Base-by-base conservation (phyloP, 1,284 basidiomycete species). In the Leccinum colubrinum region DNA sequence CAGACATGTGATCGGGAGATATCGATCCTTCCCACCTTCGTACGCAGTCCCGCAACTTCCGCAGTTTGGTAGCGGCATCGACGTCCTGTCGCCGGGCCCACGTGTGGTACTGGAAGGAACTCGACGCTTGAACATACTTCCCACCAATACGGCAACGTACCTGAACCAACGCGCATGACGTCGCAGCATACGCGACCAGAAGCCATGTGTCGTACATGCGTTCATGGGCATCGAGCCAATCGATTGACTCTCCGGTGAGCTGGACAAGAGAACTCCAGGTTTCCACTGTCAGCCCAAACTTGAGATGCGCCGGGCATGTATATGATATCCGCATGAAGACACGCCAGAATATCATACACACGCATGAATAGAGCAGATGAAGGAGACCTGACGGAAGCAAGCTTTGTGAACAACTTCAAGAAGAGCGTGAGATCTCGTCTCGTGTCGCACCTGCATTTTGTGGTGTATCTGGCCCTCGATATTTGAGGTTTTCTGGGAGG, bases 301-400 rank as follows among this genome's bases (percentile, higher is more conserved):
- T 93, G 70, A 97, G 85, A 74, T 94, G 94, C 11, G 85, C 84
- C 14, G 93, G 94, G 73, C 88, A 93, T 30, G 86, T 84, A 76
- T 96, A 95, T 63, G 91, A 93, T 74, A 97, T 93, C 59, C 95
- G 86, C 91, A 97, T 95, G 79, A 97, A 97, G 17, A 96, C 91
- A 59, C 93, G 87, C 91, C 91, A 95, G 78, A 95, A 93, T 74
- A 93, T 88, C 87, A 93, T 92, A 70, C 88, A 88, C 50, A 96
- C 87, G 68, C 91, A 92, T n/a, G 90, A 85, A 72, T 93, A 94
- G 55, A 93, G 81, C 60, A 97, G 76, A 75, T 95, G 93, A 25
- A 98, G 80, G 60, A 96, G 80, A 37, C 94, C 95, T 90, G 63
- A 56, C 12, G 11, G 41, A 58, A 57, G 52, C 30, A 15, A 30